A percentile compares a stretch with the other conserved stretches of the same genome.
Evolutionary conservation across 257 asterid genomes (phyloP).

Genomic region (Solanum gandarillasii): DNA sequence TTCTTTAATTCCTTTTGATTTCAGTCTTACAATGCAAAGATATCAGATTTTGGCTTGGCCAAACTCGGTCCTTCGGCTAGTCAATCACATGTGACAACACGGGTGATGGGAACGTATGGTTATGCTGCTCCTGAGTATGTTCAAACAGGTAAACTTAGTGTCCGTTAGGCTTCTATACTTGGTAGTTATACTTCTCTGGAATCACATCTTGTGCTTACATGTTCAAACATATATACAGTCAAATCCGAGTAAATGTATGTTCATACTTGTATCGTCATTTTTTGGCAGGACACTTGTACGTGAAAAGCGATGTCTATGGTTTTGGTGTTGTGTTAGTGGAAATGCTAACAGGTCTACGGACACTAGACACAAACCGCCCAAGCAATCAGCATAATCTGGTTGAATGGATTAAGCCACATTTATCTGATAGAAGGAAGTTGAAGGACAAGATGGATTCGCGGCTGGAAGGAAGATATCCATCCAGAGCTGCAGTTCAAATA

Average conservation of each 20-base stretch:
- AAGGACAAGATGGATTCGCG: constrained; percentile 49
- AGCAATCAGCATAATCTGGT: constrained; percentile 32
- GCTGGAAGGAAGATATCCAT: constrained; percentile 55
- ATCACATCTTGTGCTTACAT: not conserved
- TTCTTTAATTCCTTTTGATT: not conserved
- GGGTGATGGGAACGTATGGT: constrained; percentile 69
- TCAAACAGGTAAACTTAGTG: constrained; percentile 36
- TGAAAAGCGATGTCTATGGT: constrained; percentile 68
- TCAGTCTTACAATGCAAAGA: constrained; percentile 57
- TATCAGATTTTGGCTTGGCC: constrained; percentile 68
- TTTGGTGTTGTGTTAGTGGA: constrained; percentile 67
- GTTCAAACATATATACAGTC: not conserved
- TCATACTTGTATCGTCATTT: not conserved
- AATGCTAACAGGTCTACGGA: constrained; percentile 55
- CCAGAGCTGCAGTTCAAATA: constrained; percentile 34
- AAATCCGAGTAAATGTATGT: not conserved
- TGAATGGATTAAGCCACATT: constrained; percentile 65
- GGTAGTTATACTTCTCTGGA: not conserved
- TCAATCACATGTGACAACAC: constrained; percentile 55
- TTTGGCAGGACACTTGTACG: constrained; percentile 47
- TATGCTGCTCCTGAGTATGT: constrained; percentile 79
- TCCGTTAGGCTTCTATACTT: not conserved
- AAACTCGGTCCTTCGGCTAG: constrained; percentile 62
- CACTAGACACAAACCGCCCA: constrained; percentile 48
- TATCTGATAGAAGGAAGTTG: constrained; percentile 41